Conservation (phyloP, 257 asterid species). For the Solanum tacnaense region DNA sequence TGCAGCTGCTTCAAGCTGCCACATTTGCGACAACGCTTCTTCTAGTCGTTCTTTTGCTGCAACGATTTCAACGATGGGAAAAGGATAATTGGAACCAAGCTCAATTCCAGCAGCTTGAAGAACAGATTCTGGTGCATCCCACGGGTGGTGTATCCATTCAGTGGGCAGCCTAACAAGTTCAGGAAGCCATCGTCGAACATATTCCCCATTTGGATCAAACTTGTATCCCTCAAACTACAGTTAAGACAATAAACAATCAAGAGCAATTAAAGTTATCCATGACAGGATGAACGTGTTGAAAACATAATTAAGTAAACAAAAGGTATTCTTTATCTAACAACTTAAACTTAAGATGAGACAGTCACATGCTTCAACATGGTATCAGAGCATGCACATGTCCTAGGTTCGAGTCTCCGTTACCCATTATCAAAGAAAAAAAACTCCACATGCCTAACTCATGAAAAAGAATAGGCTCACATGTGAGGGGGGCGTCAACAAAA, state of each 20-base stretch:
- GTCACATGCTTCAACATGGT: not conserved
- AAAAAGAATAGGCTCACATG: not conserved
- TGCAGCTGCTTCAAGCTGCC: slow-evolving; percentile 66
- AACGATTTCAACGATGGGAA: slow-evolving; percentile 57
- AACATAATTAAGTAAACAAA: not conserved
- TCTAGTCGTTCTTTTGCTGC: slow-evolving; percentile 63
- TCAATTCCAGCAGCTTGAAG: slow-evolving; percentile 94
- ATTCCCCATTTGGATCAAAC: slow-evolving; percentile 83
- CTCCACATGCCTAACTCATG: not conserved
- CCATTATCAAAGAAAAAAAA: not conserved
- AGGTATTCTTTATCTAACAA: not conserved
- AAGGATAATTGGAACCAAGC: slow-evolving; percentile 87
- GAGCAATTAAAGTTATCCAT: not conserved
- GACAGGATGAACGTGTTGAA: not conserved
- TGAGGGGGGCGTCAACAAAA: not conserved
- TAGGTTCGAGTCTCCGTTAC: not conserved
- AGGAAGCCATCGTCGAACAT: slow-evolving; percentile 94
- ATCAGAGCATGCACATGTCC: not conserved
- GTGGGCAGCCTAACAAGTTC: slow-evolving; percentile 84
- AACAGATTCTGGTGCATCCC: slow-evolving; percentile 76
- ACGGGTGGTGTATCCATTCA: slow-evolving; percentile 94
- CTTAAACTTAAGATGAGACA: not conserved
- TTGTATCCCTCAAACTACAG: slow-evolving; percentile 79
- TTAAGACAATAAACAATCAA: not conserved
- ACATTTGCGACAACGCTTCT: slow-evolving; percentile 70